phyloP scores from a whole-genome alignment of 495 filamentous ascomycete genomes.

The Aspergillus wentii region DNA sequence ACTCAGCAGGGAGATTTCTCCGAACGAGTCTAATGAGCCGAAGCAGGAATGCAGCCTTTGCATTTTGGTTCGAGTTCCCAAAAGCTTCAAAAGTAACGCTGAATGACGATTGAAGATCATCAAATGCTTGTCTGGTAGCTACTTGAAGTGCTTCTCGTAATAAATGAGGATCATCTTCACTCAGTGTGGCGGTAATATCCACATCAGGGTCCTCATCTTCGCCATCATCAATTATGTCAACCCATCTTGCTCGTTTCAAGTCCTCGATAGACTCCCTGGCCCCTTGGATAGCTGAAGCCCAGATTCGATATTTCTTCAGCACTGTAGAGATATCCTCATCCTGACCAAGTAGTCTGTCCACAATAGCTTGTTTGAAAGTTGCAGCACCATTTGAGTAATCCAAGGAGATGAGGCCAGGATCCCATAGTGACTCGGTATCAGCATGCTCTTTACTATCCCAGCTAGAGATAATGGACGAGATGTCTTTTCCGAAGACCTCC shows the following conservation, averaged over 20 bases:
- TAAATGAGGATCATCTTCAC: constrained; percentile 64
- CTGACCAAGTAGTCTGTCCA: constrained; percentile 56
- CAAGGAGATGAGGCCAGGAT: constrained; percentile 44
- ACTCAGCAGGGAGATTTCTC: constrained; percentile 50
- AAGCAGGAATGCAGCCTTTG: constrained; percentile 65
- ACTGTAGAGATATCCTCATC: constrained; percentile 58
- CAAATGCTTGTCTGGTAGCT: constrained; percentile 54
- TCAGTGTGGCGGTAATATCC: constrained; percentile 56
- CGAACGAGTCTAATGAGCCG: constrained; percentile 73
- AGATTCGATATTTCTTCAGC: constrained; percentile 57
- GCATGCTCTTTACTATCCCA: constrained; percentile 50
- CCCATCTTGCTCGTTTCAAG: constrained; percentile 66
- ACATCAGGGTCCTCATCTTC: constrained; percentile 67
- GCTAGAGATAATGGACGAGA: constrained; percentile 37
- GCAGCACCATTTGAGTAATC: constrained; percentile 52
- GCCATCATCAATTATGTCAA: constrained; percentile 68
- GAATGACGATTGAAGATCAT: constrained; percentile 53
- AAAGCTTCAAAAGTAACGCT: constrained; percentile 37
- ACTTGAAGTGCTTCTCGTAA: constrained; percentile 57
- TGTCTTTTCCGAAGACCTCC: constrained; percentile 51
- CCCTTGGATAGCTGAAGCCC: constrained; percentile 60
- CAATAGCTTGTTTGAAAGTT: constrained; percentile 48
- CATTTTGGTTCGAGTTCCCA: constrained; percentile 36
- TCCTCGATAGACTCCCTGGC: constrained; percentile 57
- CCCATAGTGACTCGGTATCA: constrained; percentile 54